Evolutionary conservation across 768 basidiomycete species (phyloP).

Genomic region (Tulasnella sp.): DNA sequence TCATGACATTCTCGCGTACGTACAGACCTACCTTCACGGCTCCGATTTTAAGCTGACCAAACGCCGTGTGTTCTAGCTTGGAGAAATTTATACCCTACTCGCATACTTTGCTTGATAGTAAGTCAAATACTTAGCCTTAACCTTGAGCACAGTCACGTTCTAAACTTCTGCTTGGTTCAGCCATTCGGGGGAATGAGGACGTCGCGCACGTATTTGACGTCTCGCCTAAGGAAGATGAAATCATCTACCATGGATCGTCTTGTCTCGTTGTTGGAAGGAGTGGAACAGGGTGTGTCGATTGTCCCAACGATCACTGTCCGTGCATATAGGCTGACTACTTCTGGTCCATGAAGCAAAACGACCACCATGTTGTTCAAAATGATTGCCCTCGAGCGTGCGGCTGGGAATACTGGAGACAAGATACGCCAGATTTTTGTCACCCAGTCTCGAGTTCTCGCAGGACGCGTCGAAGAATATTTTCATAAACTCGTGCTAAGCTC

Average conservation of each 20-base stretch:
- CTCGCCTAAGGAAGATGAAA: slow-evolving; percentile 13
- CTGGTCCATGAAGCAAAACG: too few relatives aligned
- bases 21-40: too few relatives aligned
- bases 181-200: slow-evolving; percentile 7
- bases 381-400: slow-evolving; percentile 6
- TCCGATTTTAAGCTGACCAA: too few relatives aligned
- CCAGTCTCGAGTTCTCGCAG: slow-evolving; percentile 16
- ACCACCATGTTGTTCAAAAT: slow-evolving; percentile 19
- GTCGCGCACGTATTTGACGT: slow-evolving; percentile 3
- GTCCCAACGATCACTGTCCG: not conserved
- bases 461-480: slow-evolving; percentile 12
- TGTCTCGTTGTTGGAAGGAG: slow-evolving; percentile 19
- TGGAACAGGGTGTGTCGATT: slow-evolving; percentile 14
- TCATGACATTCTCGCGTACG: slow-evolving; percentile 1
- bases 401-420: not conserved
- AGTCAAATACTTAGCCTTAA: not conserved
- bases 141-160: not conserved
- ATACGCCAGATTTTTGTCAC: slow-evolving; percentile 17
- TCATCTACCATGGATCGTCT: slow-evolving; percentile 16
- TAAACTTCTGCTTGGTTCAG: not conserved
- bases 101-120: not conserved
- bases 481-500: not conserved
- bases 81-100: slow-evolving; percentile 6
- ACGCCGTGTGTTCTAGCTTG: not conserved
- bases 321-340: too few relatives aligned